Evolutionary conservation across 345 rosid species (phyloP).

Genomic region (Turnera subulata): DNA sequence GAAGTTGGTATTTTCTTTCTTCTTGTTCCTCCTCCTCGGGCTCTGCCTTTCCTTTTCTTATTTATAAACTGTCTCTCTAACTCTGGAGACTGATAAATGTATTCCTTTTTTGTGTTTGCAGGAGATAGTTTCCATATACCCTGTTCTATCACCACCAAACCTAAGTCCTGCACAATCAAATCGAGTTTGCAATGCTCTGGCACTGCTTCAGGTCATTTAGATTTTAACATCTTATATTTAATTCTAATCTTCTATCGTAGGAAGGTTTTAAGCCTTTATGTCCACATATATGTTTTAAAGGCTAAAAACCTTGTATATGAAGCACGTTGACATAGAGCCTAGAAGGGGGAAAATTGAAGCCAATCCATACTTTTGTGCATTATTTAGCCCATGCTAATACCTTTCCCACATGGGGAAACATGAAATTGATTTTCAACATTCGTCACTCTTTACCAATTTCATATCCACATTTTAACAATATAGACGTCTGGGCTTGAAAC

Average conservation of each 20-base stretch:
- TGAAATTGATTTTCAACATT: background rate
- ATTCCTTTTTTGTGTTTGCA: conserved; percentile 27
- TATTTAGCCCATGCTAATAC: too few species aligned
- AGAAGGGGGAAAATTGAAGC: background rate
- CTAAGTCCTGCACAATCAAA: conserved; percentile 87
- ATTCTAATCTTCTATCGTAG: background rate
- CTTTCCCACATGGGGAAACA: too few species aligned
- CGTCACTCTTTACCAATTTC: background rate
- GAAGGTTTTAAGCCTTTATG: background rate
- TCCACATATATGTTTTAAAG: background rate
- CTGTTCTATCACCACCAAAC: conserved; percentile 90
- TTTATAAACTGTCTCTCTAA: too few species aligned
- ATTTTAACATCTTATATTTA: background rate
- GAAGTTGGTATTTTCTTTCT: conserved; percentile 4
- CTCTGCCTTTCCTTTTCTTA: background rate
- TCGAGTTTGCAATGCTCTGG: conserved; percentile 97
- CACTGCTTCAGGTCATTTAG: conserved; percentile 83
- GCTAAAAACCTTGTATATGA: too few species aligned
- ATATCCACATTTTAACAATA: background rate
- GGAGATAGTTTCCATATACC: conserved; percentile 97
- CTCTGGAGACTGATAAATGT: background rate
- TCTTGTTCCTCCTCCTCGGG: too few species aligned
- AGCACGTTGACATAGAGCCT: background rate
- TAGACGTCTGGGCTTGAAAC: too few species aligned
- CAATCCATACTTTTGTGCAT: too few species aligned